A percentile compares a stretch with the other conserved stretches of the same genome.
Evolutionary conservation across 345 rosid genomes (phyloP).

Genomic region (Sisymbrium irio): DNA sequence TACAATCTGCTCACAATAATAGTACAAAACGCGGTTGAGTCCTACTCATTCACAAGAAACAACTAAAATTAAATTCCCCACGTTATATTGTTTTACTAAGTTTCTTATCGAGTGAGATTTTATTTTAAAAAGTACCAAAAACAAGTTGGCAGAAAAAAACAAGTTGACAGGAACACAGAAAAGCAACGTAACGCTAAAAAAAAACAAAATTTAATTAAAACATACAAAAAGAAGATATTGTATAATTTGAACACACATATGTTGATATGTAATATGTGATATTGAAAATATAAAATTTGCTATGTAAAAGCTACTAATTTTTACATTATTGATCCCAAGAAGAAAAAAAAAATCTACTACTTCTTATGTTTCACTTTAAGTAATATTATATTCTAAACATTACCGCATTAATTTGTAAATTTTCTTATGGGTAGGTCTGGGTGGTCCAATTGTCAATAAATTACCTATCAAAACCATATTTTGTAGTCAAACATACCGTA

Average conservation of each 20-base stretch:
- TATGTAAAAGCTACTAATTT: neutral
- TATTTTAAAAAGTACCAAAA: conserved; percentile 1
- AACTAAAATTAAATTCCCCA: neutral
- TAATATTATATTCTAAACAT: neutral
- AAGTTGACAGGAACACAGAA: conserved; percentile 20
- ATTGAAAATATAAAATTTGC: neutral
- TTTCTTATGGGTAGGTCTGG: neutral
- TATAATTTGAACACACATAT: neutral
- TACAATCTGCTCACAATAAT: neutral
- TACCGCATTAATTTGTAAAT: neutral
- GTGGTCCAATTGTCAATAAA: neutral
- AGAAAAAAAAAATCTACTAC: too few relatives aligned
- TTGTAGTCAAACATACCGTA: neutral
- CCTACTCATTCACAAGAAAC: conserved; percentile 18
- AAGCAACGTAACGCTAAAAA: conserved; percentile 21
- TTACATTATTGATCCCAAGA: neutral
- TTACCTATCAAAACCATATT: neutral
- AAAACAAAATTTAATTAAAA: conserved; percentile 20
- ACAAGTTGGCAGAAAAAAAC: conserved; percentile 29
- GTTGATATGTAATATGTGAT: neutral
- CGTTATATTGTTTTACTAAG: neutral
- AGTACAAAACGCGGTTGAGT: conserved; percentile 4
- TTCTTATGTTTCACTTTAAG: too few relatives aligned
- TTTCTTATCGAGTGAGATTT: neutral
- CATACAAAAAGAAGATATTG: neutral